These are phyloP conservation scores for Raphanus hybrid DNA, from an alignment of 441 rosid genomes.

Conservation along the genomic window DNA sequence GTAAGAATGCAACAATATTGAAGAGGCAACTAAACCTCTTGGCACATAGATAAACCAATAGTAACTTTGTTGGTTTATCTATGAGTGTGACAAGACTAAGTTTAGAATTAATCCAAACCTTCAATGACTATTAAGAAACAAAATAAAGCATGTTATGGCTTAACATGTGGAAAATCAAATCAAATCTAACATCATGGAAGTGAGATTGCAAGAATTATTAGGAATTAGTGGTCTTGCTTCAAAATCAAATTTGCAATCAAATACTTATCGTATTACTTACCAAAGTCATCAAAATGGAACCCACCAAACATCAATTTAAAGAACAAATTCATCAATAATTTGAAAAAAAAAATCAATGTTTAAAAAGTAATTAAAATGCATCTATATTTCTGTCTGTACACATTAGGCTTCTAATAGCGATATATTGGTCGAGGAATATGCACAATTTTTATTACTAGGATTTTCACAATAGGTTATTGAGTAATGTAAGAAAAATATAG, in stretches of 20 bases:
- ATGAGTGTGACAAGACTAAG: conserved; percentile 4
- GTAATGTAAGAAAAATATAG: too few species aligned
- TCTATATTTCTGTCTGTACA: too few species aligned
- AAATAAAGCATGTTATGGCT: conserved; percentile 11
- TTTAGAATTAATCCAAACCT: conserved; percentile 6
- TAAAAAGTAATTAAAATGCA: too few species aligned
- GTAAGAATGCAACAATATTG: not conserved
- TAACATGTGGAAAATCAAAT: conserved; percentile 10
- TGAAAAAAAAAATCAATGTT: too few species aligned
- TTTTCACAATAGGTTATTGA: too few species aligned
- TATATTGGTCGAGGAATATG: too few species aligned
- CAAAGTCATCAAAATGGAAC: conserved; percentile 37
- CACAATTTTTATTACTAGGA: too few species aligned
- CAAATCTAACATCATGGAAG: conserved; percentile 16
- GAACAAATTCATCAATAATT: conserved; percentile 26
- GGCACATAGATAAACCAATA: conserved; percentile 15
- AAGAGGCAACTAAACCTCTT: not conserved
- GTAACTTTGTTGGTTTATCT: not conserved
- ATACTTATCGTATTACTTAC: conserved; percentile 24
- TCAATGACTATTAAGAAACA: conserved; percentile 2
- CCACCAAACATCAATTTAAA: conserved; percentile 38
- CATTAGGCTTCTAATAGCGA: too few species aligned
- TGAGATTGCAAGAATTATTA: conserved; percentile 24
- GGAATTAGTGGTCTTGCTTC: conserved; percentile 33
- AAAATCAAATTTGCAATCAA: conserved; percentile 35